A percentile compares a stretch with the other conserved stretches of the same genome.
Evolutionary conservation across 805 yeast genomes (phyloP).

Genomic region (Dipodascus albidus): DNA sequence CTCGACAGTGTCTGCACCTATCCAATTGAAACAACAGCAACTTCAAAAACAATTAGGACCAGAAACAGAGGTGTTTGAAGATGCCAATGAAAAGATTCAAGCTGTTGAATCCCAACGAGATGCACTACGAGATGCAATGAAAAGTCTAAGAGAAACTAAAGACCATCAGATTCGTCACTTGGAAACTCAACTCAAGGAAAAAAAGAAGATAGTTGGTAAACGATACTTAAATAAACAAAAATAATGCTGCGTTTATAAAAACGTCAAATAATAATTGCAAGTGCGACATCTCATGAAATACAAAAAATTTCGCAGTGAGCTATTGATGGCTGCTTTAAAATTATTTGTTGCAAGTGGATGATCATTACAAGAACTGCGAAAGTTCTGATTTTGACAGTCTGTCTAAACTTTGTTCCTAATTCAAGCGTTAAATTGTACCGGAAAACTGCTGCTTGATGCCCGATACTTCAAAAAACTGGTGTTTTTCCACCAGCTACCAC

Average conservation of each 20-base stretch:
- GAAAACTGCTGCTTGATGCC: neutral
- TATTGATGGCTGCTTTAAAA: neutral
- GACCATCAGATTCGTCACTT: constrained; percentile 25
- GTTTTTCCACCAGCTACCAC: too few species aligned
- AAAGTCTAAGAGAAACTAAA: constrained; percentile 29
- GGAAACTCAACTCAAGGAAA: constrained; percentile 18
- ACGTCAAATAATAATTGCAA: too few species aligned
- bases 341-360: neutral
- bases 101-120: constrained; percentile 23
- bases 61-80: neutral
- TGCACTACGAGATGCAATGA: constrained; percentile 29
- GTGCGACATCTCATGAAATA: neutral
- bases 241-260: neutral
- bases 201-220: constrained; percentile 5
- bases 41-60: neutral
- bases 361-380: too few species aligned
- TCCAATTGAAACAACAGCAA: neutral
- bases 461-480: neutral
- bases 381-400: too few species aligned
- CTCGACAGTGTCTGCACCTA: neutral
- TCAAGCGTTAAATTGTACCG: neutral
- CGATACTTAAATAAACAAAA: neutral
- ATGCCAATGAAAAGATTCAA: constrained; percentile 16
- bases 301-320: neutral
- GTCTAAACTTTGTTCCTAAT: neutral